Evolutionary conservation across 371 early-diverging fungal species (phyloP).

Genomic region (Rhizopus sp.): DNA sequence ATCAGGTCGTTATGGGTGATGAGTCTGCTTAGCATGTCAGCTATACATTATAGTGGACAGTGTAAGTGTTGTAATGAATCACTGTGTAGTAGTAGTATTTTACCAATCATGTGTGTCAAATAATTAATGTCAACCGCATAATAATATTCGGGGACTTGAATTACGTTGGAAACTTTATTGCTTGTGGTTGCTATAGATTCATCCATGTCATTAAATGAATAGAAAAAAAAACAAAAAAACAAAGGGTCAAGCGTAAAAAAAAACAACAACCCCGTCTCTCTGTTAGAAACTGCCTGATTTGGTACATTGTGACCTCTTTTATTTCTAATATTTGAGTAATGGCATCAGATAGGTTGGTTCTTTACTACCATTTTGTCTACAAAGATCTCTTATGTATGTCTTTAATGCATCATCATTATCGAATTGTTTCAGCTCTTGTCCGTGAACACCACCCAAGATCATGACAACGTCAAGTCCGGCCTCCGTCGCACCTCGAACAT

Average conservation of each 20-base stretch:
- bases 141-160: constrained; percentile 68
- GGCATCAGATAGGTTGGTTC: constrained; percentile 40
- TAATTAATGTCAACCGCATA: constrained; percentile 72
- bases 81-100: background rate
- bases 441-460: constrained; percentile 56
- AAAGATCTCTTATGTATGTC: constrained; percentile 18
- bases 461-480: constrained; percentile 44
- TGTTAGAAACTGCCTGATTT: background rate
- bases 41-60: constrained; percentile 33
- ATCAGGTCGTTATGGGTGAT: constrained; percentile 89
- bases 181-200: constrained; percentile 10
- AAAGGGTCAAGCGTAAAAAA: background rate
- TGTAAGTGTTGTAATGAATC: no score
- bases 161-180: constrained; percentile 12
- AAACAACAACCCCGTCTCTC: background rate
- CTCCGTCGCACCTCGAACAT: constrained; percentile 41
- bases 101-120: constrained; percentile 78
- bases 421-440: constrained; percentile 16
- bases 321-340: constrained; percentile 20
- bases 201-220: constrained; percentile 28
- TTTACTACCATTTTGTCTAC: constrained; percentile 17
- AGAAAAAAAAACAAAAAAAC: background rate
- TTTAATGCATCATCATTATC: constrained; percentile 20
- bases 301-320: background rate
- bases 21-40: constrained; percentile 76